A percentile compares a stretch with the other conserved stretches of the same genome.
phyloP scores from a whole-genome alignment of 495 filamentous ascomycete species.

The Pyrenula massariospora region DNA sequence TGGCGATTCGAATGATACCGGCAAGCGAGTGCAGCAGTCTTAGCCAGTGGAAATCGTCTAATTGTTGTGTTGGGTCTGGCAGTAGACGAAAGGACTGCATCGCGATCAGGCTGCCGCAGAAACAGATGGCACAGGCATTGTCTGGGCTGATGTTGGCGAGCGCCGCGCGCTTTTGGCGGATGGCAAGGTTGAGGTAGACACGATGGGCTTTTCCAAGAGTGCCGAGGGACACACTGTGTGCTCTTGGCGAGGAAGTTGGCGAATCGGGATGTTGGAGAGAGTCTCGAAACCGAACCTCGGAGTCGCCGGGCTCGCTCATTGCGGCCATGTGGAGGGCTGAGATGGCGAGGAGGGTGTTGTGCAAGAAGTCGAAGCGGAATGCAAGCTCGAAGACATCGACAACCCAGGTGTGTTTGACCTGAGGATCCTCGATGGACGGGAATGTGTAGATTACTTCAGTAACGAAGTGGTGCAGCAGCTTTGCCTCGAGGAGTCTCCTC shows the following conservation, averaged over 20 bases:
- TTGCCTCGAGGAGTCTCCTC: background rate
- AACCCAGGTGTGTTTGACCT: background rate
- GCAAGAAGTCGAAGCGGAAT: background rate
- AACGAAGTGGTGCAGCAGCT: background rate
- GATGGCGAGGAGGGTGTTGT: background rate
- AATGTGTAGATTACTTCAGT: background rate
- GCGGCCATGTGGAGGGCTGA: background rate
- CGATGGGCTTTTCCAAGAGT: background rate
- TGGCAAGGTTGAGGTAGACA: background rate
- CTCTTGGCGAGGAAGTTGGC: background rate
- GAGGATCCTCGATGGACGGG: background rate
- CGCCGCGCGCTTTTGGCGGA: background rate
- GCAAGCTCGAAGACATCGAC: background rate
- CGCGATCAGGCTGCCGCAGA: background rate
- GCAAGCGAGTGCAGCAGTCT: constrained; percentile 28
- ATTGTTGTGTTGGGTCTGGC: constrained; percentile 1
- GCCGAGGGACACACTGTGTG: background rate
- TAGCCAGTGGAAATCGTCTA: constrained; percentile 15
- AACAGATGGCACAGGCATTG: background rate
- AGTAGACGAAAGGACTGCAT: background rate
- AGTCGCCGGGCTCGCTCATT: background rate
- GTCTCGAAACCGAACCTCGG: background rate
- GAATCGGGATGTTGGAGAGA: background rate
- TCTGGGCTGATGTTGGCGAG: background rate
- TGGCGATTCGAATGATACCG: background rate